Percentiles rank a stretch among this genome's conserved stretches.
Conservation (phyloP, 2,329 filamentous ascomycete species). For the Aspergillus sp. region DNA sequence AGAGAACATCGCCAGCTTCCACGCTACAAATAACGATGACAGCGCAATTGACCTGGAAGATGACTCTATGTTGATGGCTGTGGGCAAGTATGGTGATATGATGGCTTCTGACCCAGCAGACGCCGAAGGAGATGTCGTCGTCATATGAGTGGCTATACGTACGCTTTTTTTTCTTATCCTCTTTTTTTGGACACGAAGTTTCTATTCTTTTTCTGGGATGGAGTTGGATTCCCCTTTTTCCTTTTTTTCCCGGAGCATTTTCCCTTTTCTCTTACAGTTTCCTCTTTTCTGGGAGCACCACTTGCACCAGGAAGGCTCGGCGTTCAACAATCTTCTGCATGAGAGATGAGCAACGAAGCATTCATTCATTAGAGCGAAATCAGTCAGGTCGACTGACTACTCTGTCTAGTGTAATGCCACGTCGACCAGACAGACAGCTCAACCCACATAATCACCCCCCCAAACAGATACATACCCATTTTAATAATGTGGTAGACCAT, state of each 20-base stretch:
- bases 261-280: constrained; percentile 4
- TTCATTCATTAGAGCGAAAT: constrained; percentile 11
- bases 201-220: constrained; percentile 15
- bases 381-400: constrained; percentile 9
- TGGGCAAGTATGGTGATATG: constrained; percentile 40
- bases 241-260: constrained; percentile 16
- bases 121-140: constrained; percentile 39
- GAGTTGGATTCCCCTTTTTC: constrained; percentile 21
- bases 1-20: constrained; percentile 31
- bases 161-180: constrained; percentile 7
- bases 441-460: too few species aligned
- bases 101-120: constrained; percentile 39
- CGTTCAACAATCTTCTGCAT: constrained; percentile 22
- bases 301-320: constrained; percentile 15
- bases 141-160: constrained; percentile 27
- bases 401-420: background rate
- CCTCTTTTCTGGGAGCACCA: constrained; percentile 12
- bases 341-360: constrained; percentile 25
- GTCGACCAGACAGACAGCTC: too few species aligned
- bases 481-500: constrained; percentile 15
- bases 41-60: constrained; percentile 63
- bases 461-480: too few species aligned
- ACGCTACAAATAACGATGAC: constrained; percentile 50
- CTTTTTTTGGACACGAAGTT: constrained; percentile 11
- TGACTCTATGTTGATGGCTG: constrained; percentile 35